Evolutionary conservation across 768 basidiomycete genomes (phyloP).

Genomic region (Crepidotus variabilis): DNA sequence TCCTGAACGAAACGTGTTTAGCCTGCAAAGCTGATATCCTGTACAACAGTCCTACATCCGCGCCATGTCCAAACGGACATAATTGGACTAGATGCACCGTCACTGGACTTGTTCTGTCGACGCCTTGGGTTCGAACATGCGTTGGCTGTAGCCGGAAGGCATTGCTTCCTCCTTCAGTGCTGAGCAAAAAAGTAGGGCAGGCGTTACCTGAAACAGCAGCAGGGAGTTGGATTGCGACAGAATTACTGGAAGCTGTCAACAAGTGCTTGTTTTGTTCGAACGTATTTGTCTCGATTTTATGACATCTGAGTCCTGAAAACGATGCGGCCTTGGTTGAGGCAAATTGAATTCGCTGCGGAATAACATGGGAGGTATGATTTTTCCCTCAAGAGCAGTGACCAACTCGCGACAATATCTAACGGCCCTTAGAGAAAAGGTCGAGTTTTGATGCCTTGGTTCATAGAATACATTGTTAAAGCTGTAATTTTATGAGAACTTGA

Average conservation of each 20-base stretch:
- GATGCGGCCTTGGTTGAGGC: too few relatives aligned
- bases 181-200: conserved; percentile 23
- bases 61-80: conserved; percentile 70
- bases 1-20: conserved; percentile 64
- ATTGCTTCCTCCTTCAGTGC: conserved; percentile 54
- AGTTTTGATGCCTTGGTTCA: too few relatives aligned
- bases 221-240: conserved; percentile 61
- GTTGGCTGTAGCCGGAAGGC: conserved; percentile 80
- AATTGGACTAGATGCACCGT: conserved; percentile 80
- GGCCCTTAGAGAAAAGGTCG: too few relatives aligned
- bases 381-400: too few relatives aligned
- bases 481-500: too few relatives aligned
- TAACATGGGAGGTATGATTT: too few relatives aligned
- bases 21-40: conserved; percentile 66
- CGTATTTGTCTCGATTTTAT: conserved; percentile 56
- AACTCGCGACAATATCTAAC: too few relatives aligned
- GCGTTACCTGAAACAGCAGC: conserved; percentile 46
- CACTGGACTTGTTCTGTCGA: conserved; percentile 79
- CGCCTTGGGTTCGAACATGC: conserved; percentile 74
- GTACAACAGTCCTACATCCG: conserved; percentile 54
- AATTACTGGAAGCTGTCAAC: conserved; percentile 60
- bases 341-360: too few relatives aligned
- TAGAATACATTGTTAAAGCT: too few relatives aligned
- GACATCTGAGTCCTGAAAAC: too few relatives aligned
- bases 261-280: conserved; percentile 73